Conservation (phyloP, 176 grass and related monocot genomes). For the Phyllostachys edulis region DNA sequence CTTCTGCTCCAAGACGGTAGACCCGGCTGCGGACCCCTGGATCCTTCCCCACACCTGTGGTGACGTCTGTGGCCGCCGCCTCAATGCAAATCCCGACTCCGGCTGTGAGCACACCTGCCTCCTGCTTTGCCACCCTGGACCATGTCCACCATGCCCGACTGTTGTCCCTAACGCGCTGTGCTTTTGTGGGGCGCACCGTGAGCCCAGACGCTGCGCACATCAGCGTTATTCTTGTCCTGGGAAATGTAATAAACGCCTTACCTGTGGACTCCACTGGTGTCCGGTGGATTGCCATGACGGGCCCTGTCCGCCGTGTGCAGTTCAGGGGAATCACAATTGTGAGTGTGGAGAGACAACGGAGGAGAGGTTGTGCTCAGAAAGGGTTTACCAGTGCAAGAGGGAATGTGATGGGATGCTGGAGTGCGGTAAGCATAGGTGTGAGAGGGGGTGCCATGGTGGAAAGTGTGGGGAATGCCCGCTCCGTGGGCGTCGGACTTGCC, state of each 20-base stretch:
- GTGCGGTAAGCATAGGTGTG: constrained; percentile 77
- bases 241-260: constrained; percentile 55
- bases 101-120: constrained; percentile 76
- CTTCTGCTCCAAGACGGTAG: constrained; percentile 72
- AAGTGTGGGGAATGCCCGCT: constrained; percentile 76
- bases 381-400: constrained; percentile 60
- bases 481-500: constrained; percentile 75
- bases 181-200: constrained; percentile 62
- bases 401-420: constrained; percentile 58
- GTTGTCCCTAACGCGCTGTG: constrained; percentile 50
- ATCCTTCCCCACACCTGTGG: constrained; percentile 89
- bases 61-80: constrained; percentile 59
- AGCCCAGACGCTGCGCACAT: constrained; percentile 72
- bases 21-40: constrained; percentile 79
- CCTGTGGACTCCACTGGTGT: constrained; percentile 66
- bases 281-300: constrained; percentile 64
- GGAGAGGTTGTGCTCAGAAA: constrained; percentile 63
- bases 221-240: constrained; percentile 67
- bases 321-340: constrained; percentile 56
- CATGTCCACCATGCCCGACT: constrained; percentile 81
- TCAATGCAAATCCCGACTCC: constrained; percentile 37
- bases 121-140: constrained; percentile 87
- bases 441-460: constrained; percentile 82
- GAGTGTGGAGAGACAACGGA: constrained; percentile 57
- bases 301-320: constrained; percentile 58